Conservation (phyloP, 164 flowering plant genomes). For the Vitis rupestris region DNA sequence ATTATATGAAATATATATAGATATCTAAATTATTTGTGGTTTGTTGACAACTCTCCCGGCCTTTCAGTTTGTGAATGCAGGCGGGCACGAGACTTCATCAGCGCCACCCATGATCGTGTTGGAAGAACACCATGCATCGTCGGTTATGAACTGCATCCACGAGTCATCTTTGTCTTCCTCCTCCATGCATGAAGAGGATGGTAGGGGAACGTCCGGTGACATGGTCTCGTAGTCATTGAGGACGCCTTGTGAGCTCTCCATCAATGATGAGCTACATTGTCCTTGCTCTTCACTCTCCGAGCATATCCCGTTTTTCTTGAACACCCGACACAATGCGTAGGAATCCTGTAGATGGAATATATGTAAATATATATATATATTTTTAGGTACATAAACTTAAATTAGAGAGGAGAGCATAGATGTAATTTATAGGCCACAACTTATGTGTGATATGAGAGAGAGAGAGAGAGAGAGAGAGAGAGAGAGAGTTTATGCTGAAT, state of each 20-base stretch:
- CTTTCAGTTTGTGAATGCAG: slow-evolving; percentile 29
- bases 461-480: too few relatives aligned
- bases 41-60: too few relatives aligned
- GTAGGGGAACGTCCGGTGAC: slow-evolving; percentile 64
- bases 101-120: slow-evolving; percentile 18
- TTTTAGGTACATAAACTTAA: too few relatives aligned
- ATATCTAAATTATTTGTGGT: too few relatives aligned
- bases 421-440: too few relatives aligned
- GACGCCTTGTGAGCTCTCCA: slow-evolving; percentile 35
- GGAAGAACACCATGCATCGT: slow-evolving; percentile 78
- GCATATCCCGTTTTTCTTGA: slow-evolving; percentile 83
- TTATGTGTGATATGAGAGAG: too few relatives aligned
- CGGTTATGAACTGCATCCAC: slow-evolving; percentile 95
- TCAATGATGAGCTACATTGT: slow-evolving; percentile 40
- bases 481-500: neutral
- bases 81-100: slow-evolving; percentile 31
- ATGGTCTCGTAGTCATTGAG: slow-evolving; percentile 51
- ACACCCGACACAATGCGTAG: slow-evolving; percentile 83
- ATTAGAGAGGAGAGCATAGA: slow-evolving; percentile 11
- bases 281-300: slow-evolving; percentile 58
- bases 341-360: slow-evolving; percentile 49
- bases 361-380: too few relatives aligned
- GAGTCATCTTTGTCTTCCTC: slow-evolving; percentile 85
- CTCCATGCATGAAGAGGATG: slow-evolving; percentile 57
- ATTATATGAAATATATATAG: too few relatives aligned